These are phyloP conservation scores for Aspergillus bertholletiae DNA, from an alignment of 495 filamentous ascomycete species.

Conservation along the genomic window DNA sequence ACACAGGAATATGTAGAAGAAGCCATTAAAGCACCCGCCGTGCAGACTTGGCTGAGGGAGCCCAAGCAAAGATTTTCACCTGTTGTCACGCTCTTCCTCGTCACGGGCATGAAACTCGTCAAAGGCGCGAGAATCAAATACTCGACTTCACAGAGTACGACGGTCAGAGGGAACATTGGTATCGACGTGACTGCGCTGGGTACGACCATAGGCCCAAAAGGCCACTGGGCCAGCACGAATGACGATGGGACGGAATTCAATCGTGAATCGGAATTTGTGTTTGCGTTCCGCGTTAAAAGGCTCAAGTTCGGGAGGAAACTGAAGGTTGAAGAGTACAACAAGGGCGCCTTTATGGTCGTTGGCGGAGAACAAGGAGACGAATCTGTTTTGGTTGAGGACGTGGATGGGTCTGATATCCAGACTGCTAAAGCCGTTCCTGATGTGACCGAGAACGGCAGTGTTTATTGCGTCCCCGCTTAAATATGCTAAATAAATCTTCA, in stretches of 20 bases:
- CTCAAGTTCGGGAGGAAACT: constrained; percentile 22
- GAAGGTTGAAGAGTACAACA: constrained; percentile 24
- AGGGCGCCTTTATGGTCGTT: constrained; percentile 23
- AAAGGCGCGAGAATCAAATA: constrained; percentile 28
- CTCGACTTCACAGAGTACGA: constrained; percentile 19
- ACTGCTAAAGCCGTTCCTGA: constrained; percentile 20
- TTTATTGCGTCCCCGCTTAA: constrained; percentile 24
- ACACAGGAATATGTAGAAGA: constrained; percentile 23
- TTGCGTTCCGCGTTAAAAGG: constrained; percentile 30
- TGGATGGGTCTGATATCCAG: constrained; percentile 22
- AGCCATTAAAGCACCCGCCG: constrained; percentile 25
- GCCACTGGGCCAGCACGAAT: constrained; percentile 20
- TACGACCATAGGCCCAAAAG: constrained; percentile 20
- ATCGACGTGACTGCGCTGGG: constrained; percentile 17
- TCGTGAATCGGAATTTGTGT: constrained; percentile 25
- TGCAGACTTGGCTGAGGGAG: constrained; percentile 26
- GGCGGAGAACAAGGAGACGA: constrained; percentile 12
- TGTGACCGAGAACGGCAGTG: constrained; percentile 21
- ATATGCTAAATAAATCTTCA: constrained; percentile 5
- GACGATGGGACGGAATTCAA: constrained; percentile 23
- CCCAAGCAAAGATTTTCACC: constrained; percentile 23
- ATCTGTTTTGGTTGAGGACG: constrained; percentile 21
- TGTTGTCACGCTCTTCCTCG: constrained; percentile 18
- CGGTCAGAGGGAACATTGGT: constrained; percentile 20
- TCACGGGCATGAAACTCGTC: constrained; percentile 31